phyloP scores from a whole-genome alignment of 2,329 filamentous ascomycete species.

The Neurospora crassa region DNA sequence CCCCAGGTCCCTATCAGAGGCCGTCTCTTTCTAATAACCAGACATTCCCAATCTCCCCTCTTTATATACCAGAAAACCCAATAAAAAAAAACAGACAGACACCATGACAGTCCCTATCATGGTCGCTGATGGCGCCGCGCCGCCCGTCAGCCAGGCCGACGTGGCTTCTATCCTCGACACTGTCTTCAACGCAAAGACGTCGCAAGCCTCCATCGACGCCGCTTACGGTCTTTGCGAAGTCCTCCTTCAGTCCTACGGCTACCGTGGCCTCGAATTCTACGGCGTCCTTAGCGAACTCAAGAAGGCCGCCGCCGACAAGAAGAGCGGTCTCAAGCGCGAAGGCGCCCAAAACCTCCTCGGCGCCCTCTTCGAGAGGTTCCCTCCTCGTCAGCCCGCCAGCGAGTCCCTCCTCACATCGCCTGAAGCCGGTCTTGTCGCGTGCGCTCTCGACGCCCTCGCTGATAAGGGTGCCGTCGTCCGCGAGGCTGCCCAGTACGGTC shows the following conservation, averaged over 20 bases:
- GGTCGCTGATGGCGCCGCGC: conserved; percentile 23
- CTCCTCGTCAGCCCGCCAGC: conserved; percentile 63
- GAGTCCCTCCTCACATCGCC: conserved; percentile 78
- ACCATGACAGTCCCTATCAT: conserved; percentile 19
- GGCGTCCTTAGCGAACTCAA: conserved; percentile 46
- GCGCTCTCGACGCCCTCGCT: conserved; percentile 73
- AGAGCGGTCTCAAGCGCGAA: conserved; percentile 75
- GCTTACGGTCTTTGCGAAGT: conserved; percentile 52
- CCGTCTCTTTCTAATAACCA: not conserved
- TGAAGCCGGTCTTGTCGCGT: conserved; percentile 61
- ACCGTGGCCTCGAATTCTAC: conserved; percentile 42
- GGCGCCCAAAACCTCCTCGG: conserved; percentile 92
- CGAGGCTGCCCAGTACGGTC: conserved; percentile 86
- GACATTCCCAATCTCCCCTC: not conserved
- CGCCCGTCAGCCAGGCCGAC: conserved; percentile 56
- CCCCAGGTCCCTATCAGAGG: conserved; percentile 1
- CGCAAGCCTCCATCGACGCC: conserved; percentile 57
- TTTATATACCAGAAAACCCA: not conserved
- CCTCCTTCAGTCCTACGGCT: conserved; percentile 43
- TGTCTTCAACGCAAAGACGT: conserved; percentile 60
- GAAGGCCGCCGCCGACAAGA: conserved; percentile 86
- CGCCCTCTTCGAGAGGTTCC: conserved; percentile 85
- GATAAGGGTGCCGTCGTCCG: conserved; percentile 86
- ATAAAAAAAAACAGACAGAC: not conserved
- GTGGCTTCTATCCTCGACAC: conserved; percentile 54